Evolutionary conservation across 352 stramenopile genomes (phyloP), one percentile per base, ranked within the genome.

Genomic region (Blastocystis sp.): DNA sequence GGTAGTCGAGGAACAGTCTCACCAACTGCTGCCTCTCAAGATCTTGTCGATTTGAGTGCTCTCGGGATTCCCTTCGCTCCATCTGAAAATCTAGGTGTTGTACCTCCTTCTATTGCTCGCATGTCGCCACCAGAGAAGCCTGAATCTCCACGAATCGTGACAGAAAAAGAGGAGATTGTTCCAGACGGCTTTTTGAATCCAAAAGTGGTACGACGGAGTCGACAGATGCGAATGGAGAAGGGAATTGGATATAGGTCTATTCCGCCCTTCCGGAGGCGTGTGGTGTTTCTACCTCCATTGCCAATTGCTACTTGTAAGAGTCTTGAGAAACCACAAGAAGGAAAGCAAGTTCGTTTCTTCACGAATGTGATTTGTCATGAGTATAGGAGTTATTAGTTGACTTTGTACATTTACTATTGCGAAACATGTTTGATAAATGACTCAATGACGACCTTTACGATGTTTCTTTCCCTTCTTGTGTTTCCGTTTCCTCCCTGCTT

Each of bases 281-380:
- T 81, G 16, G 71, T 63, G 24, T 39, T 81, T 2, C 52, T 81
- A 0, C 71, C 71, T n/a, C 71, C 71, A 27, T 42, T 81, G 71
- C 71, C 71, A 11, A 27, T 81, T 14, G 21, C 71, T 46, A 81
- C 2, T 27, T 12, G 21, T 16, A 9, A 39, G 12, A 43, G 27
- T 21, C 14, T 16, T 11, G 42, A 59, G 21, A 49, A 37, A 1
- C 9, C 24, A 12, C n/a, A 24, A 24, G 49, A 81, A 19, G 51
- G 39, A 42, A 81, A 81, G 49, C 71, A 81, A 43, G 71, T 81
- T 16, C 71, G 71, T 1, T 81, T 81, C 27, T 81, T 81, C 32
- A 61, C 71, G 2, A 81, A 81, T 37, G 71, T 81, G 52, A 63
- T 81, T 65, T 81, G 71, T 27, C 71, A 81, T 39, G 71, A 81